Conservation (phyloP, 164 flowering plant species). For the Macadamia tetraphylla region DNA sequence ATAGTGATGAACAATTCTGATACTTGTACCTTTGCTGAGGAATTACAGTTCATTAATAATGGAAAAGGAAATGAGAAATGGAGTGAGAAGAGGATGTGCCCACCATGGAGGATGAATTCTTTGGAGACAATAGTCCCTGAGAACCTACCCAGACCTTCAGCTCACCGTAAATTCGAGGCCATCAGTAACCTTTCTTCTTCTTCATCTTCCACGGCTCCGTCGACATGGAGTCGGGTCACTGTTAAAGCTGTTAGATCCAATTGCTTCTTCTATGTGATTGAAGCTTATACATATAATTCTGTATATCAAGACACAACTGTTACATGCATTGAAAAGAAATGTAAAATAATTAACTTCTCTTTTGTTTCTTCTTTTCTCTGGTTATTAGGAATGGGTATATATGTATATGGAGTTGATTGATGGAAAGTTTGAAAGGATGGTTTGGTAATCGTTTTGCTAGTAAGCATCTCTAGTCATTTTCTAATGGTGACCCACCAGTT, state of each 20-base stretch:
- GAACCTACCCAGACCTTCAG: slow-evolving; percentile 43
- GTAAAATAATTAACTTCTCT: no score
- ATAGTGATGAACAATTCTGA: neutral
- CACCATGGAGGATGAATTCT: slow-evolving; percentile 37
- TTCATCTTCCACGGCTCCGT: slow-evolving; percentile 1
- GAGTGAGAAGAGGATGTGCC: slow-evolving; percentile 42
- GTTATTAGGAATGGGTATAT: no score
- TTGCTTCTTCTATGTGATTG: slow-evolving; percentile 10
- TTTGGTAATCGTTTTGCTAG: no score
- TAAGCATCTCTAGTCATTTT: no score
- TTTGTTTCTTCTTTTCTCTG: no score
- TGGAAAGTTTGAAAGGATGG: no score
- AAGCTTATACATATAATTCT: neutral
- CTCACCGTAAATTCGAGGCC: slow-evolving; percentile 29
- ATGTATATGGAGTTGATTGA: no score
- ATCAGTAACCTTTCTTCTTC: neutral
- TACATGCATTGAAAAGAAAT: no score
- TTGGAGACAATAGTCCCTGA: slow-evolving; percentile 47
- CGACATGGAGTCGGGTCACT: neutral
- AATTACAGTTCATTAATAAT: neutral
- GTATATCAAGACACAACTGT: neutral
- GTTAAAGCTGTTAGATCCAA: neutral
- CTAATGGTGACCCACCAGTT: no score
- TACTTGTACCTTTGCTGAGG: slow-evolving; percentile 7
- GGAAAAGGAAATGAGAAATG: slow-evolving; percentile 13